These are phyloP conservation scores for Mycosphaerella sp. DNA, from an alignment of 2,329 filamentous ascomycete species.

Conservation along the genomic window DNA sequence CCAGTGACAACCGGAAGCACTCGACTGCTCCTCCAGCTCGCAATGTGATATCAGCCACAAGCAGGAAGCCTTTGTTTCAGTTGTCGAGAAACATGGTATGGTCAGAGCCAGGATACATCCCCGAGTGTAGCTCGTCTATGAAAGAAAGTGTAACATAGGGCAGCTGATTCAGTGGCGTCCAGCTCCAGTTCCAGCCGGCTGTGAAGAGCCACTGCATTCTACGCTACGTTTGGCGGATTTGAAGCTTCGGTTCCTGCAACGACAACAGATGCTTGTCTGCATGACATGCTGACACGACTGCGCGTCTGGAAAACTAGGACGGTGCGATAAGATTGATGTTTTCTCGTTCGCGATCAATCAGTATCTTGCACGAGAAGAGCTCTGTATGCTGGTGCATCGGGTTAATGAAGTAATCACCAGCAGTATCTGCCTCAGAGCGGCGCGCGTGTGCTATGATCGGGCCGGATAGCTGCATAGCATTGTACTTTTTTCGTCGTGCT, in stretches of 20 bases:
- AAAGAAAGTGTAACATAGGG: neutral
- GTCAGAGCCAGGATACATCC: neutral
- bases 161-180: constrained; percentile 2
- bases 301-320: neutral
- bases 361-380: neutral
- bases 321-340: neutral
- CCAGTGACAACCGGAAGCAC: neutral
- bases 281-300: neutral
- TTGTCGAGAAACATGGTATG: neutral
- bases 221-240: neutral
- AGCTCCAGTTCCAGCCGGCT: neutral
- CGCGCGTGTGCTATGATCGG: neutral
- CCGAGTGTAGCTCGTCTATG: neutral
- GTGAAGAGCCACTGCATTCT: constrained; percentile 3
- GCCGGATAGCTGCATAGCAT: neutral
- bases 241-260: neutral
- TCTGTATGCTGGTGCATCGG: neutral
- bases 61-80: constrained; percentile 9
- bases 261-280: neutral
- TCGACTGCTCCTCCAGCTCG: constrained; percentile 9
- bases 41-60: constrained; percentile 1
- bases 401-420: neutral
- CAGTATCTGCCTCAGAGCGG: neutral
- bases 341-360: neutral
- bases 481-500: neutral